Evolutionary conservation across 2,329 filamentous ascomycete species (phyloP).

Genomic region (Teratosphaeria nubilosa): DNA sequence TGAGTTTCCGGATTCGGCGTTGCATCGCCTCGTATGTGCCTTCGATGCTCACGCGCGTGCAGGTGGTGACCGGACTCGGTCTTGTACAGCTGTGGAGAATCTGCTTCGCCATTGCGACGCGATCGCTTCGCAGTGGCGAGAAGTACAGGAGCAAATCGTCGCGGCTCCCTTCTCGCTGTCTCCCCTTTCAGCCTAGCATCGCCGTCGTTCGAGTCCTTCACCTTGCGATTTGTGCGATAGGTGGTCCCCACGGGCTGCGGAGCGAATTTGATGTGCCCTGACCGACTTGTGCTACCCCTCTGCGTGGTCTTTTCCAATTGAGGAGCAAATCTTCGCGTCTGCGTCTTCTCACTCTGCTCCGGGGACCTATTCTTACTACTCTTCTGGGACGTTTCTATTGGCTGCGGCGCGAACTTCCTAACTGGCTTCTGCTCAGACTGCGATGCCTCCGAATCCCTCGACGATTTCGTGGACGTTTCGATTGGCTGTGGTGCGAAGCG

Average conservation of each 20-base stretch:
- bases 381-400: slow-evolving; percentile 62
- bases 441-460: slow-evolving; percentile 25
- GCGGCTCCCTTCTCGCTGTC: slow-evolving; percentile 20
- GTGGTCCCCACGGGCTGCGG: slow-evolving; percentile 26
- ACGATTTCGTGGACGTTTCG: slow-evolving; percentile 7
- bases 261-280: slow-evolving; percentile 17
- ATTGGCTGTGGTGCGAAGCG: slow-evolving; percentile 7
- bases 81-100: slow-evolving; percentile 44
- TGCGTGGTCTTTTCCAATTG: slow-evolving; percentile 16
- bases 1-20: slow-evolving; percentile 5
- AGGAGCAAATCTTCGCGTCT: slow-evolving; percentile 6
- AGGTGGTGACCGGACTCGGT: slow-evolving; percentile 43
- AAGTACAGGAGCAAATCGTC: slow-evolving; percentile 64
- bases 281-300: slow-evolving; percentile 18
- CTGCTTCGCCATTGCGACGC: slow-evolving; percentile 54
- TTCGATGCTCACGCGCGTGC: slow-evolving; percentile 22
- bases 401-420: slow-evolving; percentile 55
- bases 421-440: slow-evolving; percentile 16
- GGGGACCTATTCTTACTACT: slow-evolving; percentile 30
- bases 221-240: slow-evolving; percentile 17
- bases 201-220: slow-evolving; percentile 3
- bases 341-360: slow-evolving; percentile 14
- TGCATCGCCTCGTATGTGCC: slow-evolving; percentile 16
- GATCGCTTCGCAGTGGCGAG: slow-evolving; percentile 70
- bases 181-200: slow-evolving; percentile 13